phyloP scores from a whole-genome alignment of 2,329 filamentous ascomycete genomes.

The Phyllosticta paracitricarpa region DNA sequence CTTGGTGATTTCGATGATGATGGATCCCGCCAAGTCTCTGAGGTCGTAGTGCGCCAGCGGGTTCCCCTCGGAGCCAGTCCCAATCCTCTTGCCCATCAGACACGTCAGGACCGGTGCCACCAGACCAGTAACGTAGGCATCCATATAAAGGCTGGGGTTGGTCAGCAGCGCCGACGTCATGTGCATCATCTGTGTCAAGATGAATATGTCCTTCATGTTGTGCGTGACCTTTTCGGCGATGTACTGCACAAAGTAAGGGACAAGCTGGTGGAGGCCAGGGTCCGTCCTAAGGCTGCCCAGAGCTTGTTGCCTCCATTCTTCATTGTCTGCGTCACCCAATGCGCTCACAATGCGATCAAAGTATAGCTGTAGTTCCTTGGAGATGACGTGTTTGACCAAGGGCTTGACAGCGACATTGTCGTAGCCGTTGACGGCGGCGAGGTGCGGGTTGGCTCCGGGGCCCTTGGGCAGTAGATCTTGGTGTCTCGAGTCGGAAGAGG shows the following conservation, averaged over 20 bases:
- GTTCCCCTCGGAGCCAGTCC: constrained; percentile 42
- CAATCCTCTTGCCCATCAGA: constrained; percentile 73
- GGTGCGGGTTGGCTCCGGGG: constrained; percentile 72
- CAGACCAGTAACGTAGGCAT: constrained; percentile 58
- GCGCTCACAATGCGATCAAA: constrained; percentile 92
- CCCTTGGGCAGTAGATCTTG: constrained; percentile 86
- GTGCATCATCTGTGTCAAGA: constrained; percentile 85
- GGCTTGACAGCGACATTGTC: constrained; percentile 80
- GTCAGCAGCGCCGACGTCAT: constrained; percentile 74
- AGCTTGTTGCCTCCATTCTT: constrained; percentile 77
- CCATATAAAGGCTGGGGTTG: constrained; percentile 69
- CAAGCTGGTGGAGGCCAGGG: constrained; percentile 85
- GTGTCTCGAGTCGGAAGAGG: constrained; percentile 68
- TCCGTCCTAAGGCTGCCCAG: constrained; percentile 79
- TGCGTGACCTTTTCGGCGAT: constrained; percentile 95
- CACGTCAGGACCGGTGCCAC: constrained; percentile 87
- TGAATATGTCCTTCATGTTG: constrained; percentile 79
- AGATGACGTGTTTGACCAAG: constrained; percentile 88
- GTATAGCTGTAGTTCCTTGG: constrained; percentile 91
- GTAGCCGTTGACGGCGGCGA: constrained; percentile 73
- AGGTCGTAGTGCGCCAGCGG: constrained; percentile 56
- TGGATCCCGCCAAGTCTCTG: constrained; percentile 71
- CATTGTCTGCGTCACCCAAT: constrained; percentile 76
- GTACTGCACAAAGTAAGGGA: constrained; percentile 95
- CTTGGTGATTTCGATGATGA: constrained; percentile 67